These are phyloP conservation scores for Diddensiella transvaalensis DNA, from an alignment of 805 yeast species.

Conservation along the genomic window DNA sequence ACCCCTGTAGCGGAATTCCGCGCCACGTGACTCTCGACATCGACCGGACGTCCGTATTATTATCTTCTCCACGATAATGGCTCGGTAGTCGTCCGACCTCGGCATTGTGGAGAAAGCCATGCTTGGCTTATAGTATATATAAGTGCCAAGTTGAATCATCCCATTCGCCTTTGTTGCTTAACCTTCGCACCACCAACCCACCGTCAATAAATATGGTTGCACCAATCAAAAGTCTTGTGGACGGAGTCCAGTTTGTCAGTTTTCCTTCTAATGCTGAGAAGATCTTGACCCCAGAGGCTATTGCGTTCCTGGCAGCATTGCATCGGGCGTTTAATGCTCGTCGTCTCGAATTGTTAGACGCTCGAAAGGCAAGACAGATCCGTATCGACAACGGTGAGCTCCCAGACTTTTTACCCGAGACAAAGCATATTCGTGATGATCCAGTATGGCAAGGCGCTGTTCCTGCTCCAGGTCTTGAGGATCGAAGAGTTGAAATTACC, in stretches of 20 bases:
- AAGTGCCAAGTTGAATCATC: too few relatives aligned
- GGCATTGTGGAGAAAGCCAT: background rate
- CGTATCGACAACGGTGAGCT: constrained; percentile 58
- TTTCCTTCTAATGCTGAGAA: constrained; percentile 47
- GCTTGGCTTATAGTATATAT: too few relatives aligned
- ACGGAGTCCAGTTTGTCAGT: constrained; percentile 55
- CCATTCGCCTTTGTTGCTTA: too few relatives aligned
- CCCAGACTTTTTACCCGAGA: constrained; percentile 69
- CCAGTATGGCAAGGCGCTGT: constrained; percentile 69
- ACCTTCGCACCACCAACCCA: too few relatives aligned
- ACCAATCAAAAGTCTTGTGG: constrained; percentile 25
- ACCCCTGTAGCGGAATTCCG: background rate
- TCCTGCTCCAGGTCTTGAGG: constrained; percentile 63
- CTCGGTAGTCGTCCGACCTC: constrained; percentile 1
- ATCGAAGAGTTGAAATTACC: constrained; percentile 71
- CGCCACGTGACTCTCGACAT: background rate
- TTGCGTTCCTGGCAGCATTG: constrained; percentile 62
- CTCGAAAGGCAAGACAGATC: constrained; percentile 52
- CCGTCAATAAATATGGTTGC: constrained; percentile 26
- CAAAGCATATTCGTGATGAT: constrained; percentile 57
- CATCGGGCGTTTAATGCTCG: constrained; percentile 60
- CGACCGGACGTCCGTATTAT: constrained; percentile 1
- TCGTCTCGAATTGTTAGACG: constrained; percentile 52
- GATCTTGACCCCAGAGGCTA: constrained; percentile 58
- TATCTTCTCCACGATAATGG: constrained; percentile 1